A percentile compares a stretch with the other conserved stretches of the same genome.
phyloP scores from a whole-genome alignment of 164 flowering plant species.

The Stephania japonica region DNA sequence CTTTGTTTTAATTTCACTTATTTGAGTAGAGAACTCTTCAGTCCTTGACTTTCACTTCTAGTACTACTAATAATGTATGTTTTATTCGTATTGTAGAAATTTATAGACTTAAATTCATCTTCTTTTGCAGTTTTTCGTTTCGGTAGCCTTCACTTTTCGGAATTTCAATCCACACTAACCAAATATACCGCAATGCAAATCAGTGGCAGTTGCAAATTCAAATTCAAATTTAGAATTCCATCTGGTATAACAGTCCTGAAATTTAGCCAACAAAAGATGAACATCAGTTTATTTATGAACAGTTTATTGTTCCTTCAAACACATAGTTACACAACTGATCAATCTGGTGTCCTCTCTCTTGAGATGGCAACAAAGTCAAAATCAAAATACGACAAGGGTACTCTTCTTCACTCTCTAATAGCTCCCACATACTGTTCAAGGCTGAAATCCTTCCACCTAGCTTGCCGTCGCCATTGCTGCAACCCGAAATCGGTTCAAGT shows the following conservation, averaged over 20 bases:
- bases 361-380: neutral
- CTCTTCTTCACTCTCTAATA: constrained; percentile 2
- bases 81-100: neutral
- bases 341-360: neutral
- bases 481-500: neutral
- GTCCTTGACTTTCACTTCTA: neutral
- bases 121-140: neutral
- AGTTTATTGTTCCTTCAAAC: neutral
- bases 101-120: no score
- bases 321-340: neutral
- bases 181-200: neutral
- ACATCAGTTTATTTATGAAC: neutral
- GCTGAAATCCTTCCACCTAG: constrained; percentile 11
- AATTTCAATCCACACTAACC: neutral
- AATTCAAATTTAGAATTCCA: constrained; percentile 8
- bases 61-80: neutral
- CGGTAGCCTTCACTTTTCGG: neutral
- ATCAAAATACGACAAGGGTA: neutral
- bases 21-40: neutral
- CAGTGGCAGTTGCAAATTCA: constrained; percentile 12
- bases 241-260: neutral
- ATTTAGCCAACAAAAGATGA: neutral
- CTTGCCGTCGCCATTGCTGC: constrained; percentile 8
- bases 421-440: constrained; percentile 12
- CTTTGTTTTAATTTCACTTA: neutral